Evolutionary conservation across 73 alveolate genomes (phyloP), one percentile per base, ranked within the genome.

Genomic region (Urostyla sp.): DNA sequence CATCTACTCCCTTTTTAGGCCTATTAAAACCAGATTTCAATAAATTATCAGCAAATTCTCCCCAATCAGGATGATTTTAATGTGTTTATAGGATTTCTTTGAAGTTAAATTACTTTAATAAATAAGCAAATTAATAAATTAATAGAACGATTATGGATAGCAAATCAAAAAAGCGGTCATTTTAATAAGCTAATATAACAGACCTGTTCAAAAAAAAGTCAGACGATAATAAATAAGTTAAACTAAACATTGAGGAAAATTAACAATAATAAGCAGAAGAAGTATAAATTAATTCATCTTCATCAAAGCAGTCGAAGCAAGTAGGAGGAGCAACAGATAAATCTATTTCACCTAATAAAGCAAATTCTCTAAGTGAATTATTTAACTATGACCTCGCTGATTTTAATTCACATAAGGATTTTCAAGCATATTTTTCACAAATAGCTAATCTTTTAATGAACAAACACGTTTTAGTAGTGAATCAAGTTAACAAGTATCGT

Each of bases 1-100:
- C 96, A 87, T 98, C 99, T 15, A 91, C 94, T 7, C 99, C 99
- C 50, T 94, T 67, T 75, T 89, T 88, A 8, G 98, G 98, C 55
- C 75, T 76, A 18, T 40, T 87, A 60, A 63, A 55, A 7, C 94
- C 81, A 31, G 79, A 85, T 57, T 51, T 84, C 0, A 83, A 76
- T 26, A 92, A 49, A 67, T 53, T 80, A 53, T 73, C 34, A 0
- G 94, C 97, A 80, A 87, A 94, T 52, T 88, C 77, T 27, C 97
- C 97, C 87, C 91, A 93, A 46, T 67, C 90, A 0, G 90, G 82
- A 81, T 87, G 93, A 32, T 57, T 56, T 67, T 87, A 56, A 58
- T 91, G 94, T 54, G 72, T 74, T 20, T 57, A 59, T 34, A 97
- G 77, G 37, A 95, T 87, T 46, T 94, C 97, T 27, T 75, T 60